A percentile compares a stretch with the other conserved stretches of the same genome.
These are phyloP conservation scores for Senna siamea DNA, from an alignment of 306 rosid genomes.

Conservation along the genomic window DNA sequence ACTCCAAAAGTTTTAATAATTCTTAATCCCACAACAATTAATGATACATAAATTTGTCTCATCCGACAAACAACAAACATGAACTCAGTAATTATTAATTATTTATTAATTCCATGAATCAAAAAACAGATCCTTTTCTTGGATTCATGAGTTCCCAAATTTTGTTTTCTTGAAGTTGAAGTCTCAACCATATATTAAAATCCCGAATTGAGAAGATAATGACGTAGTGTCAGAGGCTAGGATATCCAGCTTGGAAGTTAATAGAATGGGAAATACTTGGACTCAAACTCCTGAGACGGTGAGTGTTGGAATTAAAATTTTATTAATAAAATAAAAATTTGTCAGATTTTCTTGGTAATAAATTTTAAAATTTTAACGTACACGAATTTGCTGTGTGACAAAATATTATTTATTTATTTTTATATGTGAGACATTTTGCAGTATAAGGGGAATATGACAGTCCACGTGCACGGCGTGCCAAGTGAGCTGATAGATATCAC, in stretches of 20 bases:
- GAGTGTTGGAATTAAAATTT: too few relatives aligned
- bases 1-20: not conserved
- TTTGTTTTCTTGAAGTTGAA: not conserved
- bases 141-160: not conserved
- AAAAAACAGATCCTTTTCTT: not conserved
- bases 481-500: too few relatives aligned
- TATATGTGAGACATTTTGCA: too few relatives aligned
- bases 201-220: not conserved
- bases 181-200: not conserved
- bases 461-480: too few relatives aligned
- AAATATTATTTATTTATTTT: too few relatives aligned
- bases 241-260: not conserved
- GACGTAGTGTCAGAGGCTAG: not conserved
- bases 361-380: too few relatives aligned
- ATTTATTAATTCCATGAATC: not conserved
- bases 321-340: too few relatives aligned
- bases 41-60: not conserved
- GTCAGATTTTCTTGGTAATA: too few relatives aligned
- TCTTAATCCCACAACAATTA: not conserved
- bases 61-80: not conserved
- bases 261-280: too few relatives aligned
- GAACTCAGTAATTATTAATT: not conserved
- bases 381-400: too few relatives aligned
- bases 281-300: too few relatives aligned
- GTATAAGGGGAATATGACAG: too few relatives aligned